These are phyloP conservation scores for Diaporthe ampelina DNA, from an alignment of 2,329 filamentous ascomycete species.

Conservation along the genomic window DNA sequence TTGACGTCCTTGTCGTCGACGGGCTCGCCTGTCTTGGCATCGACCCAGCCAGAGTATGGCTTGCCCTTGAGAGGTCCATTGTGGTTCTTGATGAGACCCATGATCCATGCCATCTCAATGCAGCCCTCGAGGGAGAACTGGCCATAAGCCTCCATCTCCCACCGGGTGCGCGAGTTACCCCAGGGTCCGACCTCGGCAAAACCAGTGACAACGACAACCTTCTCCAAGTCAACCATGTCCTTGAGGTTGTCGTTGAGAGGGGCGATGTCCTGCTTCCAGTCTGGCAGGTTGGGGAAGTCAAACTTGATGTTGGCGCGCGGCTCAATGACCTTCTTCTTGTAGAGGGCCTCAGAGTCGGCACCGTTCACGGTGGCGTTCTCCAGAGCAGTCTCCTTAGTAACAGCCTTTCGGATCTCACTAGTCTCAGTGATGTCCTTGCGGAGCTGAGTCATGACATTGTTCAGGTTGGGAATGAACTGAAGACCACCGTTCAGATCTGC, in stretches of 20 bases:
- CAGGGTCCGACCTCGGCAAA: constrained; percentile 97
- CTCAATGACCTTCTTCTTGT: constrained; percentile 94
- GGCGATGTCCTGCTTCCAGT: constrained; percentile 92
- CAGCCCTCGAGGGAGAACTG: constrained; percentile 98
- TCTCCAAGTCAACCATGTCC: constrained; percentile 98
- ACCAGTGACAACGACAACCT: constrained; percentile 96
- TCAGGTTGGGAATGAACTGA: constrained; percentile 96
- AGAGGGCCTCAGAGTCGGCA: constrained; percentile 89
- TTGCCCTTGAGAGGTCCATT: constrained; percentile 97
- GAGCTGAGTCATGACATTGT: constrained; percentile 92
- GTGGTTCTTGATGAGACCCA: constrained; percentile 99
- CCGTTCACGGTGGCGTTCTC: constrained; percentile 99
- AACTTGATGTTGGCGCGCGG: constrained; percentile 98
- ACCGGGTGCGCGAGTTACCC: constrained; percentile 97
- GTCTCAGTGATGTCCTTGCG: constrained; percentile 96
- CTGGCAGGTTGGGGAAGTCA: constrained; percentile 89
- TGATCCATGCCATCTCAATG: constrained; percentile 99
- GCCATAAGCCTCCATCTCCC: constrained; percentile 99
- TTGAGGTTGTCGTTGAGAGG: constrained; percentile 90
- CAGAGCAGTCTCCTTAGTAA: constrained; percentile 94
- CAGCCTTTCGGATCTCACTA: constrained; percentile 91
- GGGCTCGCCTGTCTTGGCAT: constrained; percentile 92
- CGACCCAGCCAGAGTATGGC: constrained; percentile 97
- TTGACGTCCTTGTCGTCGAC: constrained; percentile 99
- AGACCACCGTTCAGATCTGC: constrained; percentile 97